Percentiles rank a stretch among this genome's conserved stretches.
phyloP scores from a whole-genome alignment of 2,329 filamentous ascomycete species.

The Aspergillus candidus region DNA sequence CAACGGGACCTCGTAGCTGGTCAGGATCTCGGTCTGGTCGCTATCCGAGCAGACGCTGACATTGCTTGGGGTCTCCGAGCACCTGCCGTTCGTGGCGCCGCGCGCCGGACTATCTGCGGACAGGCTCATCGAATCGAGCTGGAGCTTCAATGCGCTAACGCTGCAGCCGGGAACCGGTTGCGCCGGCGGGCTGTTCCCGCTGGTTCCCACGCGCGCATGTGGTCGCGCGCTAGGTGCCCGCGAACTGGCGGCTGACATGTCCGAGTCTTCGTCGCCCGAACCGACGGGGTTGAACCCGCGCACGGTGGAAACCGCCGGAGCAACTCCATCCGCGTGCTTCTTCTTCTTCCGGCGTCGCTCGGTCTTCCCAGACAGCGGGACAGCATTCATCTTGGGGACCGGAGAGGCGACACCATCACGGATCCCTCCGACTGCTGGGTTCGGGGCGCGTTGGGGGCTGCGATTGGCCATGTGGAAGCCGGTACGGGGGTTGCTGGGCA shows the following conservation, averaged over 20 bases:
- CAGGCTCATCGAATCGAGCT: slow-evolving; percentile 72
- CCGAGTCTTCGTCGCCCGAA: slow-evolving; percentile 43
- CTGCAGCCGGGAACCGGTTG: slow-evolving; percentile 55
- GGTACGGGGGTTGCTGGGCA: slow-evolving; percentile 17
- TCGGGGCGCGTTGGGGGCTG: slow-evolving; percentile 19
- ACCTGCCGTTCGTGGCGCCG: slow-evolving; percentile 46
- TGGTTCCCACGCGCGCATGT: slow-evolving; percentile 19
- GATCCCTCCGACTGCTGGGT: slow-evolving; percentile 7
- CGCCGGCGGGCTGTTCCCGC: slow-evolving; percentile 42
- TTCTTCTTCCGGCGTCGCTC: slow-evolving; percentile 36
- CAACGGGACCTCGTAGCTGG: slow-evolving; percentile 78
- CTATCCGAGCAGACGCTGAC: slow-evolving; percentile 56
- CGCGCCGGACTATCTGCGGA: slow-evolving; percentile 54
- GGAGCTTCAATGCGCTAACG: slow-evolving; percentile 74
- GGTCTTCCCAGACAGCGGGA: slow-evolving; percentile 21
- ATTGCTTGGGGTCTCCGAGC: slow-evolving; percentile 47
- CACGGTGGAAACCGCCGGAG: slow-evolving; percentile 36
- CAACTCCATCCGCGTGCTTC: slow-evolving; percentile 30
- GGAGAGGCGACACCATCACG: slow-evolving; percentile 23
- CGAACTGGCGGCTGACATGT: slow-evolving; percentile 37
- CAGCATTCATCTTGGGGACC: slow-evolving; percentile 23
- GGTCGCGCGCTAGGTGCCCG: slow-evolving; percentile 27
- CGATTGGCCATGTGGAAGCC: slow-evolving; percentile 25
- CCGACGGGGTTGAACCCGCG: slow-evolving; percentile 40
- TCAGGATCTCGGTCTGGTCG: slow-evolving; percentile 63